phyloP scores from a whole-genome alignment of 768 basidiomycete genomes.

The Mycena floridula region DNA sequence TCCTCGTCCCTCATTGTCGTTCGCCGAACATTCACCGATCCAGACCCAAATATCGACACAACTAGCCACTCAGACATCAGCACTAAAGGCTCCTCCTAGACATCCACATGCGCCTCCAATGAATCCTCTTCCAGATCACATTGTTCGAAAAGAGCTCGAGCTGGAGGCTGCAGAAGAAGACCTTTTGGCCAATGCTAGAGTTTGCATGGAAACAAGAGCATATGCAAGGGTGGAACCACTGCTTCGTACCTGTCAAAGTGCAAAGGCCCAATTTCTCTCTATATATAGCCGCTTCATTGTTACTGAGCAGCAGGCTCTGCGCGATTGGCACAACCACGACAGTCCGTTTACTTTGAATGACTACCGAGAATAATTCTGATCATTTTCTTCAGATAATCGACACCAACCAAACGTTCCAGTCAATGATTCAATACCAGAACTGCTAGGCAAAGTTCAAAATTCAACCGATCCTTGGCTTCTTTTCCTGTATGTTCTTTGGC shows the following conservation, averaged over 20 bases:
- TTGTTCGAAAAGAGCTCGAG: constrained; percentile 32
- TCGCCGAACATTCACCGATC: constrained; percentile 29
- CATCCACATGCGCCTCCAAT: constrained; percentile 32
- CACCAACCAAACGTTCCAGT: constrained; percentile 64
- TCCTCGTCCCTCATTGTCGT: constrained; percentile 30
- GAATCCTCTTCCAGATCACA: constrained; percentile 24
- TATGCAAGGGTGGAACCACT: constrained; percentile 65
- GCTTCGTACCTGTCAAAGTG: constrained; percentile 58
- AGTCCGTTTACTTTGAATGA: constrained; percentile 36
- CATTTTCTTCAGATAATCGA: constrained; percentile 46
- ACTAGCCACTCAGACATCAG: constrained; percentile 15
- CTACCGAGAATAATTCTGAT: neutral
- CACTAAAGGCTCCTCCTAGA: constrained; percentile 13
- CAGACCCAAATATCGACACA: constrained; percentile 25
- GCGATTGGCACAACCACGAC: constrained; percentile 81
- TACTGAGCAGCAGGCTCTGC: constrained; percentile 73
- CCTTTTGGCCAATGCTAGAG: constrained; percentile 60
- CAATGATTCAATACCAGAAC: constrained; percentile 48
- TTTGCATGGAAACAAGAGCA: constrained; percentile 73
- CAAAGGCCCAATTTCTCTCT: constrained; percentile 70
- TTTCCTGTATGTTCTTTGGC: constrained; percentile 58
- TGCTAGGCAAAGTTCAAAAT: constrained; percentile 55
- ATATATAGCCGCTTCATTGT: constrained; percentile 86
- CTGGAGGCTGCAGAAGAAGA: constrained; percentile 65
- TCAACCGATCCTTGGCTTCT: constrained; percentile 74